Conservation (phyloP, 257 asterid species). For the Solanum paucissectum region DNA sequence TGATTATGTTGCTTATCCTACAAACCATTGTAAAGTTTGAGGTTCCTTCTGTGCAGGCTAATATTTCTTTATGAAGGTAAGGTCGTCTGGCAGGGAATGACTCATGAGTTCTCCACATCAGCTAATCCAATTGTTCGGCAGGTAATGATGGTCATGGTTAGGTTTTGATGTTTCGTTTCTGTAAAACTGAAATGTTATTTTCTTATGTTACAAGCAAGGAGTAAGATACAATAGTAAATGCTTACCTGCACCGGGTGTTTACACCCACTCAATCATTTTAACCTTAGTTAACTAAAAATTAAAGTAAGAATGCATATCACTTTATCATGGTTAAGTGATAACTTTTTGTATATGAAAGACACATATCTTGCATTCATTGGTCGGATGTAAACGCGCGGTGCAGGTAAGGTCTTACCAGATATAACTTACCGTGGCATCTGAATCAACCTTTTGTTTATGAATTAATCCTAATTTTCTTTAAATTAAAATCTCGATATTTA, state of each 20-base stretch:
- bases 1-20: background rate
- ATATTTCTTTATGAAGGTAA: constrained; percentile 80
- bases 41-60: constrained; percentile 34
- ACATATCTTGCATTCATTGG: background rate
- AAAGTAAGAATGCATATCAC: background rate
- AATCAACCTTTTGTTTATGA: background rate
- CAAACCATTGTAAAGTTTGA: background rate
- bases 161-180: background rate
- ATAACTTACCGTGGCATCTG: background rate
- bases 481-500: background rate
- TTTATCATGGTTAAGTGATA: background rate
- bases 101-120: constrained; percentile 81
- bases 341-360: background rate
- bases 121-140: constrained; percentile 78
- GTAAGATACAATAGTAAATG: background rate
- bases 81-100: constrained; percentile 98
- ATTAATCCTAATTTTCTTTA: background rate
- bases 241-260: background rate
- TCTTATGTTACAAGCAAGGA: background rate
- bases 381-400: background rate
- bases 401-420: background rate
- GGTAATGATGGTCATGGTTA: constrained; percentile 27
- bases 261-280: background rate
- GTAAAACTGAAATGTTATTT: background rate
- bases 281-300: background rate